Conservation (phyloP, 805 yeast species). For the Yarrowia osloensis region DNA sequence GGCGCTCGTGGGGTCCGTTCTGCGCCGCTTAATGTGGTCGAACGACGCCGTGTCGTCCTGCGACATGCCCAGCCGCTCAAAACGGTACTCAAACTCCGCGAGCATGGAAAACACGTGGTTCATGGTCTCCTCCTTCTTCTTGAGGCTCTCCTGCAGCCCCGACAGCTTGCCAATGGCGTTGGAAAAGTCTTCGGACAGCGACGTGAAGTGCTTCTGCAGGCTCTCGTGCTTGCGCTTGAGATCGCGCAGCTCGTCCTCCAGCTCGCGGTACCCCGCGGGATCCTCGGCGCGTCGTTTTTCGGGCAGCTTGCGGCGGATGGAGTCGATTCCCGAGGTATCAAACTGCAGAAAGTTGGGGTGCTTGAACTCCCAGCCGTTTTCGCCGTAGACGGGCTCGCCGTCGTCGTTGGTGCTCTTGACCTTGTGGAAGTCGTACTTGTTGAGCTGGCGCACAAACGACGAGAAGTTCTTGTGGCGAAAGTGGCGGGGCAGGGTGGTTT, state of each 20-base stretch:
- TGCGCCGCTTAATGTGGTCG: conserved; percentile 8
- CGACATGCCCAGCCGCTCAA: conserved; percentile 13
- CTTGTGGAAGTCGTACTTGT: conserved; percentile 97
- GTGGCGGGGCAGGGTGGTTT: conserved; percentile 83
- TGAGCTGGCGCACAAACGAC: conserved; percentile 89
- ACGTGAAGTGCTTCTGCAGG: conserved; percentile 19
- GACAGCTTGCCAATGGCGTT: conserved; percentile 5
- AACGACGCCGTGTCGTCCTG: conserved; percentile 14
- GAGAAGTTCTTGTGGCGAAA: conserved; percentile 96
- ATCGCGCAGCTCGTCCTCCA: conserved; percentile 24
- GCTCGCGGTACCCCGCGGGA: conserved; percentile 9
- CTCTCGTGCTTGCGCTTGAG: conserved; percentile 27
- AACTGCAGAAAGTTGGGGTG: conserved; percentile 84
- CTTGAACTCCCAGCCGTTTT: conserved; percentile 85
- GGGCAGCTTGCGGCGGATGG: conserved; percentile 80
- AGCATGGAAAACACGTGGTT: conserved; percentile 26
- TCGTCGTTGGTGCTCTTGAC: conserved; percentile 66
- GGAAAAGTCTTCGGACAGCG: conserved; percentile 24
- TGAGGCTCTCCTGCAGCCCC: conserved; percentile 19
- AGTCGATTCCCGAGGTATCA: conserved; percentile 77
- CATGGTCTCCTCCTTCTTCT: conserved; percentile 32
- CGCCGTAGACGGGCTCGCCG: conserved; percentile 47
- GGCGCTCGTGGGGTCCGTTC: not conserved
- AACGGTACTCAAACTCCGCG: conserved; percentile 27
- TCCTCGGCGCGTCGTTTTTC: conserved; percentile 40